Conservation (phyloP, 805 yeast species). For the Starmerella floricola region DNA sequence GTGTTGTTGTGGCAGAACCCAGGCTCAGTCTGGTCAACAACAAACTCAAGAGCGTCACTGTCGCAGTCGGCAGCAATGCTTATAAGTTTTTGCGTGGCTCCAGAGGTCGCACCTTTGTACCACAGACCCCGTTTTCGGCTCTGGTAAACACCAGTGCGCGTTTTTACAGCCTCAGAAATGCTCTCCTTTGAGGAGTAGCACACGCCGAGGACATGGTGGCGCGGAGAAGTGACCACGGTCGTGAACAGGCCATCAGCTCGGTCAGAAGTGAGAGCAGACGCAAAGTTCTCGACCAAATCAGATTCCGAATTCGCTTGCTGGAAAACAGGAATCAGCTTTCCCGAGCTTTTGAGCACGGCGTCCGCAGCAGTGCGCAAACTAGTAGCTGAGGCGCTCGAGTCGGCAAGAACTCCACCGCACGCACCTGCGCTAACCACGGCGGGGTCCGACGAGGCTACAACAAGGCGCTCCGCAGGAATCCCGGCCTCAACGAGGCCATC, state of each 20-base stretch:
- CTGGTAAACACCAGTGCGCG: slow-evolving; percentile 82
- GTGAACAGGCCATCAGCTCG: slow-evolving; percentile 77
- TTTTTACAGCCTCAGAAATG: slow-evolving; percentile 65
- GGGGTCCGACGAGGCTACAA: slow-evolving; percentile 22
- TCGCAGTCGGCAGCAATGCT: slow-evolving; percentile 76
- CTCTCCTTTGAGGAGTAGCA: slow-evolving; percentile 84
- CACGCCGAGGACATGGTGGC: slow-evolving; percentile 69
- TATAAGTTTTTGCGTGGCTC: slow-evolving; percentile 74
- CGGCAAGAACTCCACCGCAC: slow-evolving; percentile 18
- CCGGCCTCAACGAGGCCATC: slow-evolving; percentile 35
- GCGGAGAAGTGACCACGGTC: slow-evolving; percentile 61
- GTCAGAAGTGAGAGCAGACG: slow-evolving; percentile 33
- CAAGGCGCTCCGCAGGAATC: slow-evolving; percentile 41
- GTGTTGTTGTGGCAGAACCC: slow-evolving; percentile 89
- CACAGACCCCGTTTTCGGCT: slow-evolving; percentile 83
- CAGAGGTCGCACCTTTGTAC: slow-evolving; percentile 95
- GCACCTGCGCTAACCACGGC: slow-evolving; percentile 7
- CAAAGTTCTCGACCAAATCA: slow-evolving; percentile 10
- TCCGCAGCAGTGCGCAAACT: slow-evolving; percentile 7
- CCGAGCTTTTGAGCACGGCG: slow-evolving; percentile 7
- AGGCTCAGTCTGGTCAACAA: slow-evolving; percentile 70
- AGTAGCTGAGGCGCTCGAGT: slow-evolving; percentile 11
- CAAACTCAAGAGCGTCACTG: slow-evolving; percentile 75
- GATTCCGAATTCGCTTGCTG: slow-evolving; percentile 10
- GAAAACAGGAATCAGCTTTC: slow-evolving; percentile 20